These are phyloP conservation scores for Aotearoamyces nothofagi DNA, from an alignment of 2,329 filamentous ascomycete genomes.

Conservation along the genomic window DNA sequence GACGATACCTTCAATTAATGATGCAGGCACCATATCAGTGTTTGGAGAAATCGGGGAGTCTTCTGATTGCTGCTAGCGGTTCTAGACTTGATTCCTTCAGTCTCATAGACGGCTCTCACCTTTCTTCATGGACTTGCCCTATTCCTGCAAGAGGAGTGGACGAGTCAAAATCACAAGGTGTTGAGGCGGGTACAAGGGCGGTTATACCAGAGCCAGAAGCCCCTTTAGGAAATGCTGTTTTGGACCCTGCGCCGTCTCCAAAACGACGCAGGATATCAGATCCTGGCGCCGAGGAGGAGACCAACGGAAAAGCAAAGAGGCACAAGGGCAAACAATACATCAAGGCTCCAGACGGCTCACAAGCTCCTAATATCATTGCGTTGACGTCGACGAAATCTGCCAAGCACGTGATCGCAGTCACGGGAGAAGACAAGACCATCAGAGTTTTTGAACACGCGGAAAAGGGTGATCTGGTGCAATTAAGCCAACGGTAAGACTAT, in stretches of 20 bases:
- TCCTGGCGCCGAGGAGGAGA: slow-evolving; percentile 3
- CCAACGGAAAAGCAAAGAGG: slow-evolving; percentile 4
- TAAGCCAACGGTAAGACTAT: slow-evolving; percentile 52
- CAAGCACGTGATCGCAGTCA: slow-evolving; percentile 60
- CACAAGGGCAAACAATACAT: slow-evolving; percentile 2
- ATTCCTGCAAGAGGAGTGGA: slow-evolving; percentile 3
- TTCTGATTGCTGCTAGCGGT: slow-evolving; percentile 62
- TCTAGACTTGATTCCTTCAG: slow-evolving; percentile 55
- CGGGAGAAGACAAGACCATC: slow-evolving; percentile 82
- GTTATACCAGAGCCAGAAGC: slow-evolving; percentile 3
- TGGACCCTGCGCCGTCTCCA: slow-evolving; percentile 9
- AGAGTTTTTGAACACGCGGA: slow-evolving; percentile 60
- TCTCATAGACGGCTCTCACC: slow-evolving; percentile 36
- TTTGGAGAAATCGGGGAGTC: slow-evolving; percentile 33
- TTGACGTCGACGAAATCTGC: slow-evolving; percentile 48
- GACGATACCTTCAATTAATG: too few relatives aligned
- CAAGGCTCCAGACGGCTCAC: neutral
- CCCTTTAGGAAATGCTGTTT: slow-evolving; percentile 1
- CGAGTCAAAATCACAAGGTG: neutral
- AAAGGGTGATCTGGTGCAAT: slow-evolving; percentile 40
- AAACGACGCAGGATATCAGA: slow-evolving; percentile 18
- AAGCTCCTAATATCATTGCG: slow-evolving; percentile 49
- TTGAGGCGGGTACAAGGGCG: slow-evolving; percentile 1
- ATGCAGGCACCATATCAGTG: slow-evolving; percentile 50
- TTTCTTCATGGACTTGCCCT: slow-evolving; percentile 28